phyloP scores from a whole-genome alignment of 306 rosid species.

The Begonia masoniana region DNA sequence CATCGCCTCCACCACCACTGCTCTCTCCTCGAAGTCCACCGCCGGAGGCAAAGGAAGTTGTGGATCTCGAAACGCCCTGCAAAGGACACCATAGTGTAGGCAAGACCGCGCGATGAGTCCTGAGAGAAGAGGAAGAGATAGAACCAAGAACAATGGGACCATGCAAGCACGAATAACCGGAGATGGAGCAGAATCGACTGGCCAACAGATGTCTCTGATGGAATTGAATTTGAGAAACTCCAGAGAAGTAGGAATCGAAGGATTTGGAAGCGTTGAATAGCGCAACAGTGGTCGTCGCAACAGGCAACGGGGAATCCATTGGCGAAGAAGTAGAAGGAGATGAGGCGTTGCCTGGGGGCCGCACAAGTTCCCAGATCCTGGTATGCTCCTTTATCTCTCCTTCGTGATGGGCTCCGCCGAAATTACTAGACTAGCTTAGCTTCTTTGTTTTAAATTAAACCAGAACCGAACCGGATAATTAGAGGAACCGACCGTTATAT shows the following conservation, averaged over 20 bases:
- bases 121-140: conserved; percentile 15
- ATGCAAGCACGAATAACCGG: conserved; percentile 9
- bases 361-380: no score
- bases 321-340: neutral
- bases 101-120: conserved; percentile 13
- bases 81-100: conserved; percentile 19
- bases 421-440: no score
- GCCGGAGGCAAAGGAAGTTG: conserved; percentile 35
- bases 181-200: conserved; percentile 22
- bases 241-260: conserved; percentile 28
- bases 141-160: conserved; percentile 8
- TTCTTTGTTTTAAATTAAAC: no score
- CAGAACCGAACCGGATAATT: no score
- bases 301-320: conserved; percentile 56
- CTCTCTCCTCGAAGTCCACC: conserved; percentile 28
- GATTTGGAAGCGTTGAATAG: conserved; percentile 33
- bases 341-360: no score
- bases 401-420: no score
- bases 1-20: conserved; percentile 27
- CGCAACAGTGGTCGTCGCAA: conserved; percentile 29
- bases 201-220: conserved; percentile 18
- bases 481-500: no score
- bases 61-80: conserved; percentile 43
- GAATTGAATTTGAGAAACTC: conserved; percentile 13
- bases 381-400: no score